A percentile compares a stretch with the other conserved stretches of the same genome.
Conservation (phyloP, 306 rosid genomes). For the Trifolium subterraneum region DNA sequence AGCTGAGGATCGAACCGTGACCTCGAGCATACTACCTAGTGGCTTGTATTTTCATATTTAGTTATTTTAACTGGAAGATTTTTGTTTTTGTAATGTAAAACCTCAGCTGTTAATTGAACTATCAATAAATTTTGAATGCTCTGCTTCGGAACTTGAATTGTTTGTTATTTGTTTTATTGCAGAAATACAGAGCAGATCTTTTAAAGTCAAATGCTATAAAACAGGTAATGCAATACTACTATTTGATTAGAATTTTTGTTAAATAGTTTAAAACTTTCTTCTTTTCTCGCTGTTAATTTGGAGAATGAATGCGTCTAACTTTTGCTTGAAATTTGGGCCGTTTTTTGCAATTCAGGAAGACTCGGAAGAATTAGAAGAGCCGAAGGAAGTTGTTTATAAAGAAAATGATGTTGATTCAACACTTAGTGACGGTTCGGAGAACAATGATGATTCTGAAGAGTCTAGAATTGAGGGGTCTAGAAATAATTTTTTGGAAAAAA, state of each 20-base stretch:
- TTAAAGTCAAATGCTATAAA: constrained; percentile 62
- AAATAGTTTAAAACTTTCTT: not conserved
- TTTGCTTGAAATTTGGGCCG: constrained; percentile 2
- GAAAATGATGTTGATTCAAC: constrained; percentile 53
- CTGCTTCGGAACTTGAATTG: constrained; percentile 41
- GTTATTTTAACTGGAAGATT: not conserved
- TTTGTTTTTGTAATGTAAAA: not conserved
- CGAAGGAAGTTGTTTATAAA: constrained; percentile 73
- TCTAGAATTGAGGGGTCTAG: constrained; percentile 49
- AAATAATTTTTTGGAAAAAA: constrained; percentile 47
- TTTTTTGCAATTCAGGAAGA: constrained; percentile 58
- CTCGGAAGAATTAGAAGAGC: constrained; percentile 69
- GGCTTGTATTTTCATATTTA: constrained; percentile 23
- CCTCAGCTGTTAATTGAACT: constrained; percentile 36
- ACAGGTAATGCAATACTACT: constrained; percentile 76
- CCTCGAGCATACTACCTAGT: too few relatives aligned
- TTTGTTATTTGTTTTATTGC: constrained; percentile 49
- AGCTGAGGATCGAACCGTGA: too few relatives aligned
- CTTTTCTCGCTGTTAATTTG: not conserved
- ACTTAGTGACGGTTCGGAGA: constrained; percentile 34
- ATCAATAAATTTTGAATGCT: constrained; percentile 13
- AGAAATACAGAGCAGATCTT: constrained; percentile 72
- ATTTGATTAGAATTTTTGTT: constrained; percentile 5
- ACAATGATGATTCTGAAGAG: constrained; percentile 42
- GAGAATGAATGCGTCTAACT: constrained; percentile 13